phyloP scores from a whole-genome alignment of 805 yeast genomes.

The Pachysolen tannophilus region DNA sequence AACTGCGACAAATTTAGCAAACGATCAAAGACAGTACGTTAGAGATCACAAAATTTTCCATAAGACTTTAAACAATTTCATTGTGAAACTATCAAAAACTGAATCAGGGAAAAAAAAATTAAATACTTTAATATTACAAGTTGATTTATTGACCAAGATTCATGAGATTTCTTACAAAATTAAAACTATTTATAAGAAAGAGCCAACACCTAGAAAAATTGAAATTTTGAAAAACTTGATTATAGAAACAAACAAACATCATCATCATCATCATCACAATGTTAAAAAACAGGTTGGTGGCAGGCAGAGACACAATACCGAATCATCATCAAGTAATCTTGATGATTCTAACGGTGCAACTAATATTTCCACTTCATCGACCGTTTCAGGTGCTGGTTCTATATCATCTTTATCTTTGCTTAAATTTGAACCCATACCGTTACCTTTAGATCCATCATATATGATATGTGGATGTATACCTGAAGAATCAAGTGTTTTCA shows the following conservation, averaged over 20 bases:
- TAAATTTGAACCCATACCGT: constrained; percentile 43
- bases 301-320: constrained; percentile 8
- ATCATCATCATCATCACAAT: constrained; percentile 29
- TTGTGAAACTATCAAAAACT: constrained; percentile 16
- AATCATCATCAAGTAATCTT: neutral
- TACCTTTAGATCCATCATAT: constrained; percentile 81
- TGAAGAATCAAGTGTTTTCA: constrained; percentile 78
- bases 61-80: constrained; percentile 21
- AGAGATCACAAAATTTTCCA: constrained; percentile 14
- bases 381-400: neutral
- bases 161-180: constrained; percentile 58
- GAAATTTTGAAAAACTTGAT: constrained; percentile 58
- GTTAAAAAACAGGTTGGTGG: constrained; percentile 4
- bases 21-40: neutral
- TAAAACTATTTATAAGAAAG: constrained; percentile 50
- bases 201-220: constrained; percentile 68
- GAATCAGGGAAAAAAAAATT: constrained; percentile 20
- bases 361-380: constrained; percentile 16
- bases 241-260: constrained; percentile 41
- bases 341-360: neutral
- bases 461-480: constrained; percentile 70
- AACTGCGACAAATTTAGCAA: constrained; percentile 2
- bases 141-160: constrained; percentile 57
- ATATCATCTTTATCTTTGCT: constrained; percentile 21
- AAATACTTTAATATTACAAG: constrained; percentile 38